Evolutionary conservation across 495 filamentous ascomycete genomes (phyloP), one percentile per base, ranked within the genome.

Genomic region (Halenospora varia): DNA sequence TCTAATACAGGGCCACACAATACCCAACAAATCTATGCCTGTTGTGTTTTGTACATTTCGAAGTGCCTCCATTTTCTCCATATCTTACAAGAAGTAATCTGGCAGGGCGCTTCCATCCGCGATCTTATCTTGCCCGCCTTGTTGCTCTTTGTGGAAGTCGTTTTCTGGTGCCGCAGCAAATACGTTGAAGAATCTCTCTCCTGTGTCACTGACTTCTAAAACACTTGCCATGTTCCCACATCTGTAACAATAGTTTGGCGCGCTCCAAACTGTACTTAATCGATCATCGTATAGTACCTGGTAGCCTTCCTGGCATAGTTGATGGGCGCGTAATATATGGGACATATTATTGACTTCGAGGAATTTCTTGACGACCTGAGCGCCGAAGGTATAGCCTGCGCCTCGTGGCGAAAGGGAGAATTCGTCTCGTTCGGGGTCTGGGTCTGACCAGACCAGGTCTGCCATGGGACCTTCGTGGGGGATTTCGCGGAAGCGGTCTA

Each of bases 391-490:
- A 71, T 98, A 98, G 2, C 94, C 94, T 11, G 94, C 94, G 1
- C 94, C 94, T 25, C 94, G 82, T 4, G 95, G 95, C 6, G 89
- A 95, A 2, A 98, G 81, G 0, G 88, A 92, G 76, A 98, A 98
- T 69, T 98, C 94, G 69, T 98, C 94, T 22, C 92, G 83, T 55
- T 97, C 94, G 1, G 90, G 85, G 65, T 98, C 94, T 1, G 94
- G 94, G 67, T 98, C 94, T 1, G 90, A 95, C 94, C 94, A 98
- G 17, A 98, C 94, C 3, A 98, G 74, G 68, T 98, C 94, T n/a
- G 94, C 94, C 94, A 98, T 98, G 3, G 94, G 94, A 0, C 94
- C 94, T 71, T 98, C 94, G 71, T 98, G 94, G 1, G 94, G 94
- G 48, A 98, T 98, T 68, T 98, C 94, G 42, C 94, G 84, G 75